phyloP scores from a whole-genome alignment of 176 grass and related monocot species.

The Pontederia crassipes region DNA sequence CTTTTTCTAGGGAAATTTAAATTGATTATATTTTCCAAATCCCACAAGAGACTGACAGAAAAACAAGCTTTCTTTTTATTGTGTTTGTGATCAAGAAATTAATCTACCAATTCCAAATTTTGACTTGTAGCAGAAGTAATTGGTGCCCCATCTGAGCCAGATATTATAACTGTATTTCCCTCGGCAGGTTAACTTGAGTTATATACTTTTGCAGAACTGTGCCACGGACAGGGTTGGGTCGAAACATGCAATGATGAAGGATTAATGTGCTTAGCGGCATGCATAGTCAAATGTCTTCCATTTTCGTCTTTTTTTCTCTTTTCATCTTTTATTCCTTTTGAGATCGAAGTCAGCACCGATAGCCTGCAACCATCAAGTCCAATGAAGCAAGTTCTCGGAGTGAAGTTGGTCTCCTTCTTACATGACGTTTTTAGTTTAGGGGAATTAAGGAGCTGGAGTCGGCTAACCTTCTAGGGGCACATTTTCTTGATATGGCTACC shows the following conservation, averaged over 20 bases:
- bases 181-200: not conserved
- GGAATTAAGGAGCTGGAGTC: not conserved
- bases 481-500: not conserved
- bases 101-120: conserved; percentile 72
- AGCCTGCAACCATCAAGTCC: not conserved
- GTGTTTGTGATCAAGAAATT: conserved; percentile 1
- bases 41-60: too few species aligned
- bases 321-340: not conserved
- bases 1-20: too few species aligned
- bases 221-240: not conserved
- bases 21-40: too few species aligned
- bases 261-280: not conserved
- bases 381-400: not conserved
- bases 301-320: not conserved
- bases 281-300: not conserved
- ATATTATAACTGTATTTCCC: conserved; percentile 65
- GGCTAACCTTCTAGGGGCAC: conserved; percentile 5
- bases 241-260: conserved; percentile 13
- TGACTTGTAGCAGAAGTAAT: conserved; percentile 41
- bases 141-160: conserved; percentile 65
- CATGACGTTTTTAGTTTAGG: conserved; percentile 14
- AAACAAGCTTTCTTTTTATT: too few species aligned
- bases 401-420: conserved; percentile 1
- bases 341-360: not conserved
- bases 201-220: not conserved